Percentiles rank a stretch among this genome's conserved stretches.
Evolutionary conservation across 345 rosid species (phyloP).

Genomic region (Alliaria petiolata): DNA sequence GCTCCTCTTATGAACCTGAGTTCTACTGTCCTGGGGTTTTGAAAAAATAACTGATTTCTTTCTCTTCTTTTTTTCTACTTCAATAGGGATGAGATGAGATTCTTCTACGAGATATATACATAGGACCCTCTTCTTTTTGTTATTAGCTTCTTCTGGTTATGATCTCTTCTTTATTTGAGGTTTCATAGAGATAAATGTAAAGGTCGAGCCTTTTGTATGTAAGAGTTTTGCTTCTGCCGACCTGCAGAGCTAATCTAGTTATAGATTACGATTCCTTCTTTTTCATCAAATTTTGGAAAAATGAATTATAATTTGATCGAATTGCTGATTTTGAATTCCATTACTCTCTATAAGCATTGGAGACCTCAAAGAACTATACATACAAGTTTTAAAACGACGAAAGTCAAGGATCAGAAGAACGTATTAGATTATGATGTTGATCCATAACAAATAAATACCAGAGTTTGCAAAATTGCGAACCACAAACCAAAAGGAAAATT

Average conservation of each 20-base stretch:
- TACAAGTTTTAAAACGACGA: not conserved
- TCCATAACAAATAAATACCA: not conserved
- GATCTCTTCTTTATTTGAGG: slow-evolving; percentile 3
- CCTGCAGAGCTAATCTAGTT: slow-evolving; percentile 27
- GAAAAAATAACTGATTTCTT: slow-evolving; percentile 17
- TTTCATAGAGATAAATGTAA: slow-evolving; percentile 3
- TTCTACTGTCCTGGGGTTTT: slow-evolving; percentile 64
- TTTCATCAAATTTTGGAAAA: slow-evolving; percentile 4
- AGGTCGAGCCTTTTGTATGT: slow-evolving; percentile 33
- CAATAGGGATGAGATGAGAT: slow-evolving; percentile 27
- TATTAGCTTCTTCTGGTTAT: slow-evolving; percentile 15
- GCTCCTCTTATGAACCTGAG: slow-evolving; percentile 70
- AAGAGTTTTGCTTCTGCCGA: slow-evolving; percentile 24
- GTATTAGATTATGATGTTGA: slow-evolving; percentile 9
- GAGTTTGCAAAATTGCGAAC: slow-evolving; percentile 13
- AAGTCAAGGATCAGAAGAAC: not conserved
- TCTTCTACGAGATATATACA: slow-evolving; percentile 23
- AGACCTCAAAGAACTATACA: not conserved
- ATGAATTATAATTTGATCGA: not conserved
- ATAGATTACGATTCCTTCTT: slow-evolving; percentile 8
- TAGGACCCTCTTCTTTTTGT: slow-evolving; percentile 24
- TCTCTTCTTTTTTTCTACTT: slow-evolving; percentile 12
- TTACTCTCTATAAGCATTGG: not conserved
- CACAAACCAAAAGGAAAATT: slow-evolving; percentile 14
- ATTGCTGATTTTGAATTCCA: not conserved